Evolutionary conservation across 2,329 filamentous ascomycete genomes (phyloP).

Genomic region (Aspergillaceae sp.): DNA sequence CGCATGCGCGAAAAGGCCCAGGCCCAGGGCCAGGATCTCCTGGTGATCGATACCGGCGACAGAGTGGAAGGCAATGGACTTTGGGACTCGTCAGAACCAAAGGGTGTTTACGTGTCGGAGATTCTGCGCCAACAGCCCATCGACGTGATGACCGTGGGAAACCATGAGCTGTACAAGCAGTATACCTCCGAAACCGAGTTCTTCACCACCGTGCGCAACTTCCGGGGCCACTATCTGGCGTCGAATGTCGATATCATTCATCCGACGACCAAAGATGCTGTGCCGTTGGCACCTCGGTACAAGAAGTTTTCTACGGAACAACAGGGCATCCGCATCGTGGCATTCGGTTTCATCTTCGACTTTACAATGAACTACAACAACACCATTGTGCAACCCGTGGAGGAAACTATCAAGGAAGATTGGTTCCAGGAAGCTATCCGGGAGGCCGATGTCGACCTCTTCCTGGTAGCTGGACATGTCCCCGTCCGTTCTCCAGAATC

Average conservation of each 20-base stretch:
- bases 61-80: slow-evolving; percentile 89
- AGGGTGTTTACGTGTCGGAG: slow-evolving; percentile 79
- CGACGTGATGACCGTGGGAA: slow-evolving; percentile 79
- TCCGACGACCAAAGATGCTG: slow-evolving; percentile 58
- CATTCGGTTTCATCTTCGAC: slow-evolving; percentile 92
- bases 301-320: slow-evolving; percentile 89
- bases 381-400: slow-evolving; percentile 70
- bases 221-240: slow-evolving; percentile 69
- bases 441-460: slow-evolving; percentile 73
- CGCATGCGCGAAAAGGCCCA: slow-evolving; percentile 75
- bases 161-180: slow-evolving; percentile 86
- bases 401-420: slow-evolving; percentile 67
- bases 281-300: slow-evolving; percentile 72
- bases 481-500: slow-evolving; percentile 74
- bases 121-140: slow-evolving; percentile 76
- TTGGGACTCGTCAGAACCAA: slow-evolving; percentile 81
- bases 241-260: slow-evolving; percentile 89
- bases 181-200: slow-evolving; percentile 73
- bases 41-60: slow-evolving; percentile 95
- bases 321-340: slow-evolving; percentile 70
- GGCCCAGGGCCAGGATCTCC: slow-evolving; percentile 66
- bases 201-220: slow-evolving; percentile 71
- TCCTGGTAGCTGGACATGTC: slow-evolving; percentile 79
- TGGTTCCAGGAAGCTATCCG: slow-evolving; percentile 85
- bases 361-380: slow-evolving; percentile 89